A percentile compares a stretch with the other conserved stretches of the same genome.
Evolutionary conservation across 177 flowering plant genomes (phyloP).

Genomic region (Tripterygium wilfordii): DNA sequence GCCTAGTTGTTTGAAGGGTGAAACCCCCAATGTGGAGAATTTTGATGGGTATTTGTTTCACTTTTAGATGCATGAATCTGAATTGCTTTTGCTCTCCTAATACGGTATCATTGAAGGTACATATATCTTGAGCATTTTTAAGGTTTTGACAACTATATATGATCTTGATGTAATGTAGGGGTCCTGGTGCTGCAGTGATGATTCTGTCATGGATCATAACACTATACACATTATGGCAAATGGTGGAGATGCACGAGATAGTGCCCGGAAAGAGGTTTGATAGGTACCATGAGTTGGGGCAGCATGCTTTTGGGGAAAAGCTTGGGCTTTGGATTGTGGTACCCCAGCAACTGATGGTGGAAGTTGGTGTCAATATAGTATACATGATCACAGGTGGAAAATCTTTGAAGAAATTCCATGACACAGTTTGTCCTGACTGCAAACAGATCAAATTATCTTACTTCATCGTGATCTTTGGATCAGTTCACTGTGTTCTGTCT

Average conservation of each 20-base stretch:
- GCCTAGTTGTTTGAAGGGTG: too few species aligned
- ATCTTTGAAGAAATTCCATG: constrained; percentile 52
- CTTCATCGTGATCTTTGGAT: constrained; percentile 71
- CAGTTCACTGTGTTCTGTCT: constrained; percentile 54
- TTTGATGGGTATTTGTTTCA: too few species aligned
- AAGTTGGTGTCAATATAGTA: constrained; percentile 59
- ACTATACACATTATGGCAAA: constrained; percentile 70
- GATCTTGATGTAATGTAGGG: too few species aligned
- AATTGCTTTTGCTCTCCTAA: too few species aligned
- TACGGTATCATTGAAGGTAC: too few species aligned
- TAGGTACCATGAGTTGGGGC: constrained; percentile 68
- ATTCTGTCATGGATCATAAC: constrained; percentile 60
- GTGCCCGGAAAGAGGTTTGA: constrained; percentile 69
- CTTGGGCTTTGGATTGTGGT: constrained; percentile 70
- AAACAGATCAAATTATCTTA: constrained; percentile 41
- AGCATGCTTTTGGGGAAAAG: constrained; percentile 64
- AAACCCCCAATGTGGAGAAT: too few species aligned
- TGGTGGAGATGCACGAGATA: constrained; percentile 80
- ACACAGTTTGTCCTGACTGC: constrained; percentile 33
- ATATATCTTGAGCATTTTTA: too few species aligned
- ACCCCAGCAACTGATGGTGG: constrained; percentile 63
- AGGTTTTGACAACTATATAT: too few species aligned
- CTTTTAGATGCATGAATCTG: too few species aligned
- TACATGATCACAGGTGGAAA: constrained; percentile 80
- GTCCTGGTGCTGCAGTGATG: constrained; percentile 49